These are phyloP conservation scores for Hirschfeldia incana DNA, from an alignment of 345 rosid species.

Conservation along the genomic window DNA sequence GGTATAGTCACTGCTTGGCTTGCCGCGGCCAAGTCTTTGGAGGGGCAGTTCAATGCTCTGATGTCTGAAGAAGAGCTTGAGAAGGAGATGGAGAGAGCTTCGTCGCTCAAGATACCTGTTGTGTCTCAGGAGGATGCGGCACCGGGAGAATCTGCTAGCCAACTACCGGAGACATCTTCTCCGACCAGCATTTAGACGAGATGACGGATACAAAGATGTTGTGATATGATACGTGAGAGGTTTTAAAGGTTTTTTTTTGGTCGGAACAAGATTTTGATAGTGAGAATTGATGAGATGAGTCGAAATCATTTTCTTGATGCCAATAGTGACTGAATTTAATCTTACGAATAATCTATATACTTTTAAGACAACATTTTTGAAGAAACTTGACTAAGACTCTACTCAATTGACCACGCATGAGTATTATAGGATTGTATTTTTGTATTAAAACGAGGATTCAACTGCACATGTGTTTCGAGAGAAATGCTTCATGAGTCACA, in stretches of 20 bases:
- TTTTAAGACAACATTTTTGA: neutral
- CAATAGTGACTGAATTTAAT: neutral
- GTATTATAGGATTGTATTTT: too few species aligned
- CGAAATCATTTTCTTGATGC: neutral
- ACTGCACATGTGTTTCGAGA: too few species aligned
- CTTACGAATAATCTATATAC: neutral
- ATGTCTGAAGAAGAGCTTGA: constrained; percentile 92
- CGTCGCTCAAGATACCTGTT: constrained; percentile 71
- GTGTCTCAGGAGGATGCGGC: constrained; percentile 48
- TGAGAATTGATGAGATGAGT: neutral
- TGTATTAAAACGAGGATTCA: too few species aligned
- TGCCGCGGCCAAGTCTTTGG: constrained; percentile 81
- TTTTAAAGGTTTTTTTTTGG: neutral
- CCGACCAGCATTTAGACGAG: constrained; percentile 18
- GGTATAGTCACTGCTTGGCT: constrained; percentile 87
- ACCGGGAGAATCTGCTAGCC: constrained; percentile 26
- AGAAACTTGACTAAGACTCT: neutral
- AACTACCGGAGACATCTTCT: constrained; percentile 24
- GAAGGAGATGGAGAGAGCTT: constrained; percentile 90
- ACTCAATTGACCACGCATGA: neutral
- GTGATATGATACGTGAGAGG: neutral
- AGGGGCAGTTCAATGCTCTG: constrained; percentile 70
- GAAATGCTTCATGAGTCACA: too few species aligned
- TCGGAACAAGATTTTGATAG: constrained; percentile 3
- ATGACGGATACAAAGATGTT: neutral